Conservation (phyloP, 2,329 filamentous ascomycete genomes). For the Microdochium nivale region DNA sequence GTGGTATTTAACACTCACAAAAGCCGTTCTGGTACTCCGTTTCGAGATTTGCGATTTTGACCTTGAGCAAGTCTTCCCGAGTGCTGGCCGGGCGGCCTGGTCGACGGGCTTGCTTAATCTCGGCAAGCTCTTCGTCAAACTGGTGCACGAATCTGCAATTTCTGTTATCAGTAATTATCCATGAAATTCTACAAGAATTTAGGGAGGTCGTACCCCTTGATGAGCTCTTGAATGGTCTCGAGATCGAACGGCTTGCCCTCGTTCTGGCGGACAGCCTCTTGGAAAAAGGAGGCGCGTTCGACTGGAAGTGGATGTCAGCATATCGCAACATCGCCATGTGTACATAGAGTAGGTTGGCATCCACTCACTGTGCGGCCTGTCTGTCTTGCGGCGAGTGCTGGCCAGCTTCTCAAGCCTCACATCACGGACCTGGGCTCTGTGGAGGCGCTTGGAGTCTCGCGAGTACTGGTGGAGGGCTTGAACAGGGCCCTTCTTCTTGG, state of each 20-base stretch:
- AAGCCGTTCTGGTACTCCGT: conserved; percentile 81
- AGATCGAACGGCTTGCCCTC: conserved; percentile 40
- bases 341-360: neutral
- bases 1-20: conserved; percentile 38
- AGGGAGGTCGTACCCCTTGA: conserved; percentile 42
- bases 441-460: conserved; percentile 73
- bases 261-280: conserved; percentile 51
- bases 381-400: conserved; percentile 61
- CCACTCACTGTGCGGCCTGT: conserved; percentile 64
- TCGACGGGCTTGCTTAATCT: conserved; percentile 60
- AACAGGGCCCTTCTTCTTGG: conserved; percentile 73
- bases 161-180: conserved; percentile 11
- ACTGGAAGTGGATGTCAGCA: conserved; percentile 33
- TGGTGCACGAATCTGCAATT: conserved; percentile 56
- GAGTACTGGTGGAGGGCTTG: conserved; percentile 80
- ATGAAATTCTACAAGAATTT: neutral
- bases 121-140: conserved; percentile 61
- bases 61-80: conserved; percentile 67
- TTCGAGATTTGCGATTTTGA: conserved; percentile 61
- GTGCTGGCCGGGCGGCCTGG: conserved; percentile 71
- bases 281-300: conserved; percentile 62
- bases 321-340: neutral
- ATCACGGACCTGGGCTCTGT: conserved; percentile 71
- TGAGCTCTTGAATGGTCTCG: conserved; percentile 50
- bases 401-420: conserved; percentile 70